A percentile compares a stretch with the other conserved stretches of the same genome.
These are phyloP conservation scores for Phytophthora pini DNA, from an alignment of 352 stramenopile genomes.

Conservation along the genomic window DNA sequence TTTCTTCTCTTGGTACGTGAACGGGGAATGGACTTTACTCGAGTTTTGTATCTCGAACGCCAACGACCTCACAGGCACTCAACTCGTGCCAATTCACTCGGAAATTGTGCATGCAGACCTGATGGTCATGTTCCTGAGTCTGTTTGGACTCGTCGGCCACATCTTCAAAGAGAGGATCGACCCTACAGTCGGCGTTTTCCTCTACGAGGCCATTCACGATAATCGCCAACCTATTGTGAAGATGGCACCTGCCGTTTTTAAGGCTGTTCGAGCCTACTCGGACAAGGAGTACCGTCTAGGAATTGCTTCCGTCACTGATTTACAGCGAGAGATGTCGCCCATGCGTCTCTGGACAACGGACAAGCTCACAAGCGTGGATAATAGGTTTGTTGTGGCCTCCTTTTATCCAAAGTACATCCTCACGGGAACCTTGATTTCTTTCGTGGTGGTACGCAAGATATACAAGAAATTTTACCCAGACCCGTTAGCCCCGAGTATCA, in stretches of 20 bases:
- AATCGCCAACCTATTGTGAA: conserved; percentile 34
- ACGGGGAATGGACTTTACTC: conserved; percentile 51
- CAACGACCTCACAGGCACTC: conserved; percentile 29
- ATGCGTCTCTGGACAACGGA: conserved; percentile 43
- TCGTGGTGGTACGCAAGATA: conserved; percentile 32
- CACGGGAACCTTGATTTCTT: conserved; percentile 26
- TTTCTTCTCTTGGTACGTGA: conserved; percentile 47
- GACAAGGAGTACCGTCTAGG: conserved; percentile 34
- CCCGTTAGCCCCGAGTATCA: conserved; percentile 27
- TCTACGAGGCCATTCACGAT: conserved; percentile 35
- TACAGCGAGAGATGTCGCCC: conserved; percentile 32
- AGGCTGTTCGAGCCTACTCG: conserved; percentile 19
- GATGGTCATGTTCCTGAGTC: conserved; percentile 45
- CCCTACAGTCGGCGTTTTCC: conserved; percentile 29
- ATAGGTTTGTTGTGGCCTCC: conserved; percentile 28
- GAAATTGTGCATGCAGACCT: conserved; percentile 48
- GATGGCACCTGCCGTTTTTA: conserved; percentile 21
- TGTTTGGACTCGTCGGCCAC: conserved; percentile 33
- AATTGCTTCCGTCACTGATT: conserved; percentile 33
- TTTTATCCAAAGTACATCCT: conserved; percentile 43
- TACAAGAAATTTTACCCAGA: conserved; percentile 40
- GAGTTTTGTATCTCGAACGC: conserved; percentile 52
- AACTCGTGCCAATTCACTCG: conserved; percentile 35
- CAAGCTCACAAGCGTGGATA: conserved; percentile 28
- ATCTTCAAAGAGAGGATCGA: conserved; percentile 38